Evolutionary conservation across 345 rosid genomes (phyloP).

Genomic region (Gossypium thurberi): DNA sequence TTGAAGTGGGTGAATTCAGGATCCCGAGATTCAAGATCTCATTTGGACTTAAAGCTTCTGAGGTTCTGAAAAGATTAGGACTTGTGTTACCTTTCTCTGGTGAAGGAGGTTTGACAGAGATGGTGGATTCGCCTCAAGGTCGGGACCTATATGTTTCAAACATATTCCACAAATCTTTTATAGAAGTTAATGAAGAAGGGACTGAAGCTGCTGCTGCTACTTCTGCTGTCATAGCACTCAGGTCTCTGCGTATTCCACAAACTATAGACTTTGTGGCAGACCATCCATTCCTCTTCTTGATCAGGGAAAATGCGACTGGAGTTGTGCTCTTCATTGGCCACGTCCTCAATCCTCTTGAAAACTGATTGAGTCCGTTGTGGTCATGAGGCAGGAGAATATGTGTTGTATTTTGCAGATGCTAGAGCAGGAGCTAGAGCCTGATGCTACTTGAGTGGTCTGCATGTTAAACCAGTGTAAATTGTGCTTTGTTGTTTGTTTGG

Average conservation of each 20-base stretch:
- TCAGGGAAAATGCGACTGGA: conserved; percentile 53
- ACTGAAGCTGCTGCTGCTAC: conserved; percentile 71
- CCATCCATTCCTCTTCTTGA: conserved; percentile 59
- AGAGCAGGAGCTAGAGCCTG: background rate
- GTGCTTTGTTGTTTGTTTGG: background rate
- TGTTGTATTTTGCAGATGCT: background rate
- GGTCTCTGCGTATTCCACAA: background rate
- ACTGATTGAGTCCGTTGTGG: background rate
- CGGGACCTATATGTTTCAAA: conserved; percentile 35
- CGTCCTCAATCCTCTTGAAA: conserved; percentile 41
- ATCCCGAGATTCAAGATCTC: conserved; percentile 58
- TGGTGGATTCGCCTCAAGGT: conserved; percentile 47
- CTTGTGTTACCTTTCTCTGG: conserved; percentile 43
- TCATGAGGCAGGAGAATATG: background rate
- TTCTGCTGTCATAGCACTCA: conserved; percentile 24
- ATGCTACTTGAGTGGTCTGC: background rate
- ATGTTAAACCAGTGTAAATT: background rate
- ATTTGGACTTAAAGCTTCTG: conserved; percentile 50
- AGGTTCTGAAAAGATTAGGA: conserved; percentile 46
- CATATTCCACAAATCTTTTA: conserved; percentile 54
- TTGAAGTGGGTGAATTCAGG: conserved; percentile 40
- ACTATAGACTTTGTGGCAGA: conserved; percentile 59
- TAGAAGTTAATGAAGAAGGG: conserved; percentile 74
- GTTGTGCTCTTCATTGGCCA: conserved; percentile 52
- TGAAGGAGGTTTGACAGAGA: conserved; percentile 48